A percentile compares a stretch with the other conserved stretches of the same genome.
These are phyloP conservation scores for Pholiota microspora DNA, from an alignment of 768 basidiomycete genomes.

Conservation along the genomic window DNA sequence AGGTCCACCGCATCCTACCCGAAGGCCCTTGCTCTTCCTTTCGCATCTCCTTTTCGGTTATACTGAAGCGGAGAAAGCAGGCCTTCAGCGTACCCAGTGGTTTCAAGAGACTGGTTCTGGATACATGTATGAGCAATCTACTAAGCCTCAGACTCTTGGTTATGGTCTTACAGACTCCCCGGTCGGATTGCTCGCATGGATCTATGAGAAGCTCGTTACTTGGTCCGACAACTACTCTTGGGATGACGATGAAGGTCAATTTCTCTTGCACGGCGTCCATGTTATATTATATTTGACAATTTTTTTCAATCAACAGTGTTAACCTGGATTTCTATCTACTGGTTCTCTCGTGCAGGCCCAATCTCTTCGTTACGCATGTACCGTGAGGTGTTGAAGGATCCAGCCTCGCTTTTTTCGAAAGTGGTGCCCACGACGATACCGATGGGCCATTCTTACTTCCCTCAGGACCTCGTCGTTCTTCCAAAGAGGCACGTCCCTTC, in stretches of 20 bases:
- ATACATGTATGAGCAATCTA: neutral
- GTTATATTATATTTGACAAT: too few relatives aligned
- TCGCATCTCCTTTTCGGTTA: slow-evolving; percentile 1
- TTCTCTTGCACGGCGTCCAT: neutral
- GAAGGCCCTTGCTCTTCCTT: slow-evolving; percentile 19
- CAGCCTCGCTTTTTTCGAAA: neutral
- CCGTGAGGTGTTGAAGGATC: slow-evolving; percentile 43
- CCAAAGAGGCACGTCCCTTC: slow-evolving; percentile 28
- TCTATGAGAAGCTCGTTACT: slow-evolving; percentile 3
- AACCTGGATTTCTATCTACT: slow-evolving; percentile 6
- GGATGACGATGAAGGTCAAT: slow-evolving; percentile 3
- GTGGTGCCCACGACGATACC: slow-evolving; percentile 34
- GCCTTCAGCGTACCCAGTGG: neutral
- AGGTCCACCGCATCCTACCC: slow-evolving; percentile 21
- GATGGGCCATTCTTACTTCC: slow-evolving; percentile 50
- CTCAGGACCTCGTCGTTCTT: slow-evolving; percentile 38
- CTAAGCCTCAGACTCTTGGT: slow-evolving; percentile 1
- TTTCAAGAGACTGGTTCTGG: neutral
- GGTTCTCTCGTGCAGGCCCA: slow-evolving; percentile 2
- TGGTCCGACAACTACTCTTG: slow-evolving; percentile 4
- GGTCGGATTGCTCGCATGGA: slow-evolving; percentile 3
- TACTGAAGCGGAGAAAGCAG: neutral
- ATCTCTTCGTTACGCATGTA: slow-evolving; percentile 2
- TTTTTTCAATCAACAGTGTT: too few relatives aligned
- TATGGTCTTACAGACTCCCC: slow-evolving; percentile 1